These are phyloP conservation scores for Aspergillus sp. DNA, from an alignment of 2,329 filamentous ascomycete species.

Conservation along the genomic window DNA sequence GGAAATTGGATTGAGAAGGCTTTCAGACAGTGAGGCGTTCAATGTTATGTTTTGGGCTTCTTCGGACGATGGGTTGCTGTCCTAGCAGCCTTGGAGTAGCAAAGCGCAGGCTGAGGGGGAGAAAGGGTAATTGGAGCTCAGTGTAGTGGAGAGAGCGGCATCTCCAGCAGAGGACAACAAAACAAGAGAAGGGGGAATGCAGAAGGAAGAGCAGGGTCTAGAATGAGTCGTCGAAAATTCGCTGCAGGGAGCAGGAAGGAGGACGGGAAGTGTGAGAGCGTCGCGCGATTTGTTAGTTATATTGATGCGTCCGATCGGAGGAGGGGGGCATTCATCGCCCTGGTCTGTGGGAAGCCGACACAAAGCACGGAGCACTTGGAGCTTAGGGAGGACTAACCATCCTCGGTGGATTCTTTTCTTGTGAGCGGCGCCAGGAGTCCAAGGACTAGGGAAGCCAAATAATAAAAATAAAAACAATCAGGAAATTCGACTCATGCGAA, in stretches of 20 bases:
- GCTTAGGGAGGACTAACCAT: slow-evolving; percentile 15
- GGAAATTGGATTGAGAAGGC: not conserved
- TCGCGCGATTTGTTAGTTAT: slow-evolving; percentile 22
- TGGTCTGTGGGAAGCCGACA: not conserved
- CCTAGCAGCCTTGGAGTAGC: not conserved
- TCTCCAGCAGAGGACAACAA: slow-evolving; percentile 7
- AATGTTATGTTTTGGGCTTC: not conserved
- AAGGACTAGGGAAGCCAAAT: slow-evolving; percentile 4
- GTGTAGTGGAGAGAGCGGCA: slow-evolving; percentile 3
- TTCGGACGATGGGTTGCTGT: not conserved
- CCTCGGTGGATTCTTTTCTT: slow-evolving; percentile 15
- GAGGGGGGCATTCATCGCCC: slow-evolving; percentile 12
- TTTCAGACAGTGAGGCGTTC: not conserved
- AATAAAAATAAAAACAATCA: slow-evolving; percentile 1
- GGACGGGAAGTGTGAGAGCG: slow-evolving; percentile 5
- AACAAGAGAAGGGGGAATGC: not conserved
- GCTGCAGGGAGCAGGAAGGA: slow-evolving; percentile 8
- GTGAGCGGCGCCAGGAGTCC: slow-evolving; percentile 8
- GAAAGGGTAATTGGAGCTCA: slow-evolving; percentile 4
- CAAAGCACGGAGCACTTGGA: slow-evolving; percentile 7
- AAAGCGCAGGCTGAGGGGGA: not conserved
- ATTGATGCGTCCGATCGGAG: slow-evolving; percentile 23
- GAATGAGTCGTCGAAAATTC: slow-evolving; percentile 5
- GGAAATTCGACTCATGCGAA: not conserved
- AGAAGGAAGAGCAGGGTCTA: slow-evolving; percentile 6